Conservation (phyloP, 1,284 basidiomycete species). For the Ganoderma meredithae region DNA sequence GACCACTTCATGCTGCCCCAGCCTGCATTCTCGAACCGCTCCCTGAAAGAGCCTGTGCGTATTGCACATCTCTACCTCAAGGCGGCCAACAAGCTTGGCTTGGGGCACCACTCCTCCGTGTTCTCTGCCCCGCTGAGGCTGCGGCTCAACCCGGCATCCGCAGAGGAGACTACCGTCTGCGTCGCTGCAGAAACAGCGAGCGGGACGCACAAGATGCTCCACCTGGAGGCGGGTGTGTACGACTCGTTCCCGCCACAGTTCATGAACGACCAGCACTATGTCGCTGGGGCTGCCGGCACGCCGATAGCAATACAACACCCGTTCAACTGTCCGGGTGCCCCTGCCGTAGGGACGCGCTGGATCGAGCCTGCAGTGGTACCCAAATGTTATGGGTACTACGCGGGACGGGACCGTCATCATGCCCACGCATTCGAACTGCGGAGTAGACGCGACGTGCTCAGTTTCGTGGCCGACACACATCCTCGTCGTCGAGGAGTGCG, state of each 20-base stretch:
- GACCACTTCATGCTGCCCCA: background rate
- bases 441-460: background rate
- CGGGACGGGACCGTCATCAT: slow-evolving; percentile 5
- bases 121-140: slow-evolving; percentile 40
- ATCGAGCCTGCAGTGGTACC: slow-evolving; percentile 51
- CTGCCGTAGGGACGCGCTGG: background rate
- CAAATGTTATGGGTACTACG: slow-evolving; percentile 62
- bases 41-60: background rate
- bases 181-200: slow-evolving; percentile 44
- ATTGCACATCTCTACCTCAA: slow-evolving; percentile 38
- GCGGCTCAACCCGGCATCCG: slow-evolving; percentile 36
- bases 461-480: slow-evolving; percentile 46
- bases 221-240: slow-evolving; percentile 52
- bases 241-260: slow-evolving; percentile 51
- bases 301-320: background rate
- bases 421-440: background rate
- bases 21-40: background rate
- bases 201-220: slow-evolving; percentile 36
- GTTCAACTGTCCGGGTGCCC: no score
- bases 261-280: slow-evolving; percentile 46
- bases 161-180: slow-evolving; percentile 35
- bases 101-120: slow-evolving; percentile 44
- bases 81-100: slow-evolving; percentile 39
- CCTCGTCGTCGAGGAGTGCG: slow-evolving; percentile 58
- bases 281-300: background rate